Evolutionary conservation across 208 protist genomes (phyloP).

Genomic region (Trypanosoma congolense): DNA sequence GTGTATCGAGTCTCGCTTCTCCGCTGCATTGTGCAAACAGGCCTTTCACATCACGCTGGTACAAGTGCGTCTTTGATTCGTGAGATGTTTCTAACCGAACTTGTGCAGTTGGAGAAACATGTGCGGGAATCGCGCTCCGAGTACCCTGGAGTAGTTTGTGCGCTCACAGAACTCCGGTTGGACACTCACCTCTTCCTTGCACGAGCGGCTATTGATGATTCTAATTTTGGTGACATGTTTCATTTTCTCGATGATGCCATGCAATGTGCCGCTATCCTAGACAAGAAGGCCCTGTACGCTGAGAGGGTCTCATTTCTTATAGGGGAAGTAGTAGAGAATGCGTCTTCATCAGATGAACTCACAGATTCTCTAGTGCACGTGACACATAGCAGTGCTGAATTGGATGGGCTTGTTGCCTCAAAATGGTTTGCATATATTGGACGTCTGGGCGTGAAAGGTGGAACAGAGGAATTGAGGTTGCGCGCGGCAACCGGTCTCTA

Average conservation of each 20-base stretch:
- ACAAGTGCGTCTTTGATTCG: constrained; percentile 15
- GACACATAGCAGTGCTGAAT: constrained; percentile 21
- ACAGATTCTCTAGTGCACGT: constrained; percentile 33
- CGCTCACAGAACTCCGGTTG: constrained; percentile 57
- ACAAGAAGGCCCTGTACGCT: constrained; percentile 23
- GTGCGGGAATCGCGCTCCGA: neutral
- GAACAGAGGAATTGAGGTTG: constrained; percentile 42
- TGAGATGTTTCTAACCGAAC: constrained; percentile 19
- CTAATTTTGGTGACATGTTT: constrained; percentile 37
- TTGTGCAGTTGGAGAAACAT: constrained; percentile 18
- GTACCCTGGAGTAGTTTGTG: constrained; percentile 4
- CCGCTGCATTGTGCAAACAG: constrained; percentile 11
- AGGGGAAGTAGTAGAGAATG: constrained; percentile 31
- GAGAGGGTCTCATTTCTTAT: constrained; percentile 36
- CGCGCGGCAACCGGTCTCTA: constrained; percentile 66
- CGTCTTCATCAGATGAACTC: constrained; percentile 36
- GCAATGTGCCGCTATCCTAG: constrained; percentile 24
- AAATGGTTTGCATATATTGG: constrained; percentile 66
- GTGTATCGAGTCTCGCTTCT: constrained; percentile 19
- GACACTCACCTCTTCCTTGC: constrained; percentile 58
- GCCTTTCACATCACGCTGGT: constrained; percentile 9
- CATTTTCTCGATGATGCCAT: constrained; percentile 54
- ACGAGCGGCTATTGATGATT: constrained; percentile 28
- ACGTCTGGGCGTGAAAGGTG: constrained; percentile 46
- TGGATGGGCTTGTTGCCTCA: constrained; percentile 41